A percentile compares a stretch with the other conserved stretches of the same genome.
Evolutionary conservation across 192 early-diverging fungal species (phyloP).

Genomic region (Backusella circina): DNA sequence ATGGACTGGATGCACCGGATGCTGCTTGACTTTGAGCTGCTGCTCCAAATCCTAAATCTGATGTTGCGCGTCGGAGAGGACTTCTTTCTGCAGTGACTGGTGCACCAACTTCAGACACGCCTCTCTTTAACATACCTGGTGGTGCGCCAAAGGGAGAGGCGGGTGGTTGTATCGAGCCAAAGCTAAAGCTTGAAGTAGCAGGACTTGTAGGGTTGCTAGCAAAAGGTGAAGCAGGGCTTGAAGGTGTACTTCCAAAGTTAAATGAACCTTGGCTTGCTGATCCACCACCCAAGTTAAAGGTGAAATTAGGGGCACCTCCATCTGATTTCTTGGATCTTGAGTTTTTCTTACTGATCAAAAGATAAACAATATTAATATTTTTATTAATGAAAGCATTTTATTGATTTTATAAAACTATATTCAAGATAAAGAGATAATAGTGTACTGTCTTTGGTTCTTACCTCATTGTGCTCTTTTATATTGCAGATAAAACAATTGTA

Average conservation of each 20-base stretch:
- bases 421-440: background rate
- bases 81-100: background rate
- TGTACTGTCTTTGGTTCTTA: background rate
- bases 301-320: background rate
- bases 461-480: background rate
- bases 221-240: background rate
- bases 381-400: background rate
- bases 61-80: background rate
- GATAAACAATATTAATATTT: background rate
- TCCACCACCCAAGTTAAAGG: background rate
- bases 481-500: background rate
- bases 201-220: background rate
- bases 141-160: background rate
- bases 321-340: constrained; percentile 3
- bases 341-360: background rate
- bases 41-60: background rate
- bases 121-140: background rate
- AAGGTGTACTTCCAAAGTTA: background rate
- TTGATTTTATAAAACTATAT: background rate
- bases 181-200: background rate
- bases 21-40: background rate
- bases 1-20: background rate
- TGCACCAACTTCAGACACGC: background rate
- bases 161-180: background rate
- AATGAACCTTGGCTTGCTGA: background rate